phyloP scores from a whole-genome alignment of 139 green algal genomes.

The Bryopsis sp. region DNA sequence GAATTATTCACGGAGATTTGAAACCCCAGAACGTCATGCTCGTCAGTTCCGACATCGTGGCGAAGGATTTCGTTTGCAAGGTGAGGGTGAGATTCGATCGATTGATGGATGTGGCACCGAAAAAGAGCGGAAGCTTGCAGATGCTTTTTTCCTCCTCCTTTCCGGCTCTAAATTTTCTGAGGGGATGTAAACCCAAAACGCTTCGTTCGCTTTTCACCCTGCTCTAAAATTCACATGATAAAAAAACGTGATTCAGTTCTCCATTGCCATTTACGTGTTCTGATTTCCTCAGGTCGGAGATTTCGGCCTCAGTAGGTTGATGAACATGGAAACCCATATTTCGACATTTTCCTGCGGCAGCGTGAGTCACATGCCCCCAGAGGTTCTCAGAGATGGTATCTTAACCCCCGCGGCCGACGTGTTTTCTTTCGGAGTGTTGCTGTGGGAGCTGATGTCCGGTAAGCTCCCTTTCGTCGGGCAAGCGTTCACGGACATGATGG shows the following conservation, averaged over 20 bases:
- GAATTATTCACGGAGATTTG: conserved; percentile 16
- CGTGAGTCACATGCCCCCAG: conserved; percentile 30
- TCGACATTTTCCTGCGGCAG: conserved; percentile 28
- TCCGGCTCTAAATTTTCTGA: neutral
- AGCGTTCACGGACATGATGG: neutral
- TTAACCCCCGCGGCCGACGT: conserved; percentile 26
- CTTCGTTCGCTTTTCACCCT: too few species aligned
- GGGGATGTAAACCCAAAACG: too few species aligned
- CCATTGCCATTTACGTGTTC: too few species aligned
- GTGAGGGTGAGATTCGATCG: too few species aligned
- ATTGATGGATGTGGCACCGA: too few species aligned
- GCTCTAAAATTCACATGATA: too few species aligned
- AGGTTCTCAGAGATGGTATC: conserved; percentile 29
- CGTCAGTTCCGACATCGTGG: neutral
- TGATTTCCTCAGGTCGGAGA: neutral
- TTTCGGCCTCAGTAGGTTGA: conserved; percentile 13
- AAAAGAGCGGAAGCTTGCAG: too few species aligned
- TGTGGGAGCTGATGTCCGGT: conserved; percentile 19
- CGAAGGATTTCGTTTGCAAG: conserved; percentile 16
- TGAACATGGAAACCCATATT: conserved; percentile 22
- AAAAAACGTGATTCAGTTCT: too few species aligned
- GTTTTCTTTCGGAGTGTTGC: conserved; percentile 33
- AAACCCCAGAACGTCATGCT: conserved; percentile 14
- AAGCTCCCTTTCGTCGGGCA: neutral
- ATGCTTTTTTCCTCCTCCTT: neutral